Conservation (phyloP, 257 asterid genomes). For the Solanum paucissectum region DNA sequence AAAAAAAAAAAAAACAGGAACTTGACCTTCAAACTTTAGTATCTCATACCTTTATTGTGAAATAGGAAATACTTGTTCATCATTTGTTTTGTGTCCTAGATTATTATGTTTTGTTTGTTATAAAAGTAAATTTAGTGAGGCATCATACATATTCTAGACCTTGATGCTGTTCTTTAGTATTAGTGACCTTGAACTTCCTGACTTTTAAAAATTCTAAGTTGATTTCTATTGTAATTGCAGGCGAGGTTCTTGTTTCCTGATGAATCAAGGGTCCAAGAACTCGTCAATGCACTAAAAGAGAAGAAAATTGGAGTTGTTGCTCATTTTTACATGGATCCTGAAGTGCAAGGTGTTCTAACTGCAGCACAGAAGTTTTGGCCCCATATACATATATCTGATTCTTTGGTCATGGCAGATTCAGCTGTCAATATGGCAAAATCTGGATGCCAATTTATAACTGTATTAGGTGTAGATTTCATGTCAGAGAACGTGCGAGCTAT, state of each 20-base stretch:
- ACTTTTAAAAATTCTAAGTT: conserved; percentile 22
- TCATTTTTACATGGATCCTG: conserved; percentile 99
- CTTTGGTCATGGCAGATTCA: conserved; percentile 94
- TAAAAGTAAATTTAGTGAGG: background rate
- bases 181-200: background rate
- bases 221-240: conserved; percentile 49
- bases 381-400: conserved; percentile 93
- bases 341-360: conserved; percentile 94
- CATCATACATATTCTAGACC: background rate
- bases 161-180: background rate
- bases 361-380: conserved; percentile 97
- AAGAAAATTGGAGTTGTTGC: conserved; percentile 95
- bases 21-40: background rate
- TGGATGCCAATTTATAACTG: conserved; percentile 80
- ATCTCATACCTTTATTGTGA: background rate
- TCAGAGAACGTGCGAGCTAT: conserved; percentile 96
- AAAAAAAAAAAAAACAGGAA: background rate
- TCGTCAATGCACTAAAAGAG: conserved; percentile 70
- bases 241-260: conserved; percentile 81
- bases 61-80: background rate
- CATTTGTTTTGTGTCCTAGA: background rate
- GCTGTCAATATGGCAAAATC: conserved; percentile 93
- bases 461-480: conserved; percentile 96
- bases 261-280: conserved; percentile 53
- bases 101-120: background rate